Evolutionary conservation across 139 green algal species (phyloP).

Genomic region (Picochlorum sp.): DNA sequence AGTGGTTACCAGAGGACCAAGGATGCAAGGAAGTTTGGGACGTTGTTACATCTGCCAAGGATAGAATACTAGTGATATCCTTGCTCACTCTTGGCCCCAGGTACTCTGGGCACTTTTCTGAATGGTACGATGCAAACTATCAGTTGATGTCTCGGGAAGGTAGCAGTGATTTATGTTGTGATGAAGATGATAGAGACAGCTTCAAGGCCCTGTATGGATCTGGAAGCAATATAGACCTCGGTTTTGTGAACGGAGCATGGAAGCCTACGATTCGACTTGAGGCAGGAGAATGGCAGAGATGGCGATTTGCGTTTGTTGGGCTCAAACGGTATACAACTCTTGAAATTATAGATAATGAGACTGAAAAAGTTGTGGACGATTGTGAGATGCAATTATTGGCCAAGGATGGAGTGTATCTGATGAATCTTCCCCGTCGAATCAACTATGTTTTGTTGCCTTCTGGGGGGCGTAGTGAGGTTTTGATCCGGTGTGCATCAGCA

Average conservation of each 20-base stretch:
- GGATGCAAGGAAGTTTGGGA: neutral
- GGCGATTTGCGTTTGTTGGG: neutral
- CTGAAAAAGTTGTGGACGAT: neutral
- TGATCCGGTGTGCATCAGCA: neutral
- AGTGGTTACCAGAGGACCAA: neutral
- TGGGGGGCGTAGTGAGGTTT: neutral
- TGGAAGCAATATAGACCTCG: neutral
- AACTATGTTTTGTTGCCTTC: neutral
- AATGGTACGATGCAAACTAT: neutral
- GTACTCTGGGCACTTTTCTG: neutral
- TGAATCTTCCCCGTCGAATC: neutral
- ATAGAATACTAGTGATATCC: neutral
- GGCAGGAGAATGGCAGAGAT: neutral
- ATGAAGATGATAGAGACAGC: neutral
- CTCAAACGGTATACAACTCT: neutral
- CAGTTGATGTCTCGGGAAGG: neutral
- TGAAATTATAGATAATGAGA: neutral
- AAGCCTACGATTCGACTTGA: neutral
- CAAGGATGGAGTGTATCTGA: conserved; percentile 1
- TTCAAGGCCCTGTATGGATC: neutral
- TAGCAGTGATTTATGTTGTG: neutral
- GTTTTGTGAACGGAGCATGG: neutral
- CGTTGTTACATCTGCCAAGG: neutral
- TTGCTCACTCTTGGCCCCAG: neutral
- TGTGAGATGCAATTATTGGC: neutral